phyloP scores from a whole-genome alignment of 176 grass and related monocot species.

The Neostapfia colusana region DNA sequence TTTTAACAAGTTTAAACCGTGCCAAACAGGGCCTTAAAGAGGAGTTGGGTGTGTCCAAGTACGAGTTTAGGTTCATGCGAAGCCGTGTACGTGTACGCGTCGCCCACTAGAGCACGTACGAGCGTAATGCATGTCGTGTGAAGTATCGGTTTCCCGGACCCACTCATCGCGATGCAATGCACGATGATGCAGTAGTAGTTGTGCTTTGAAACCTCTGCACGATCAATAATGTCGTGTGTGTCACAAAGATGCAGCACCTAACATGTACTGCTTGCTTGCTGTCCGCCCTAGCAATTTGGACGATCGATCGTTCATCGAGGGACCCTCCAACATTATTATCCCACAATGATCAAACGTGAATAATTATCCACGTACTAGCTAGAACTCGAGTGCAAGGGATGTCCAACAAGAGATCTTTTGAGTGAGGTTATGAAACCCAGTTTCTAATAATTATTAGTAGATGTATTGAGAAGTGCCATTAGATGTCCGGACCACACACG shows the following conservation, averaged over 20 bases:
- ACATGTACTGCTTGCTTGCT: not conserved
- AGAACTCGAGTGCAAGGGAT: not conserved
- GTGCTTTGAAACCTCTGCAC: not conserved
- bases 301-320: constrained; percentile 18
- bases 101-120: not conserved
- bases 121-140: not conserved
- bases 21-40: too few species aligned
- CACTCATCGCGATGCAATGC: not conserved
- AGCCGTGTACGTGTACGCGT: not conserved
- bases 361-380: not conserved
- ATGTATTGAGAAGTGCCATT: too few species aligned
- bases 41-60: constrained; percentile 13
- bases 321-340: constrained; percentile 28
- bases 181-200: not conserved
- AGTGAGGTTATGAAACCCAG: too few species aligned
- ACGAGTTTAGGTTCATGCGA: not conserved
- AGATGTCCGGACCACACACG: too few species aligned
- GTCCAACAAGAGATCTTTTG: too few species aligned
- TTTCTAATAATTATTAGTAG: too few species aligned
- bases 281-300: constrained; percentile 27
- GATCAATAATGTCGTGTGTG: constrained; percentile 2
- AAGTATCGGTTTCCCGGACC: not conserved
- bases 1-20: too few species aligned
- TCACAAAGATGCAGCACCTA: not conserved
- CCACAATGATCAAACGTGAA: constrained; percentile 17